Base-by-base conservation (phyloP, 352 stramenopile species). In the Thraustochytrium striatum region DNA sequence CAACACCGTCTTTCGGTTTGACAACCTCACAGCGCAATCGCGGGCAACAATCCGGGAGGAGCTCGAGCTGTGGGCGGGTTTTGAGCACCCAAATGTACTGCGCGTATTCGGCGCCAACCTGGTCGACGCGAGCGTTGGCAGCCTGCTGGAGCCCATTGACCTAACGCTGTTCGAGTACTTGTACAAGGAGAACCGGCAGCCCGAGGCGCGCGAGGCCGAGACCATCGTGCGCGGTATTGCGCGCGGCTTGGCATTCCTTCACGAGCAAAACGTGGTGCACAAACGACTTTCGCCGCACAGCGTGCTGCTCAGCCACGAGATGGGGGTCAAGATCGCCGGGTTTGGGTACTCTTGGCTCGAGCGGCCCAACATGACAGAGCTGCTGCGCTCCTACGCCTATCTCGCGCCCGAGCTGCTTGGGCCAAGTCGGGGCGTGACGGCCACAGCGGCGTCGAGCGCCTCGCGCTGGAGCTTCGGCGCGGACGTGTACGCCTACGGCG, bases 291-390 rank as follows among this genome's bases (percentile, higher is more conserved):
- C 65, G 30, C 65, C 65, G 21, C 65, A 75, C 7, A 75, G 52
- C 30, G 36, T 75, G 9, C 28, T 75, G 21, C 65, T 75, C 43
- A 75, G 65, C 36, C 50, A 75, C 30, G 65, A 75, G 32, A 39
- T 30, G 0, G 65, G 65, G 2, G n/a, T 75, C n/a, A 30, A 38
- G n/a, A 44, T 75, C 30, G 47, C 65, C 7, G 65, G 65, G 21
- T 75, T 75, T 75, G 65, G 65, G n/a, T 61, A 61, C 19, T 39
- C 30, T 19, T 75, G 65, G 65, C 41, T 75, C 65, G 65, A 75
- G 52, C 0, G 30, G 8, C 65, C 30, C 65, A 30, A 47, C 2
- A 30, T 25, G n/a, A 38, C 43, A 25, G 41, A 39, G 16, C 30
- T 75, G 7, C 65, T 43, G 36, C 19, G 43, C 19, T 32, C 65